Conservation (phyloP, 2,329 filamentous ascomycete genomes). For the Colletotrichum sp. region DNA sequence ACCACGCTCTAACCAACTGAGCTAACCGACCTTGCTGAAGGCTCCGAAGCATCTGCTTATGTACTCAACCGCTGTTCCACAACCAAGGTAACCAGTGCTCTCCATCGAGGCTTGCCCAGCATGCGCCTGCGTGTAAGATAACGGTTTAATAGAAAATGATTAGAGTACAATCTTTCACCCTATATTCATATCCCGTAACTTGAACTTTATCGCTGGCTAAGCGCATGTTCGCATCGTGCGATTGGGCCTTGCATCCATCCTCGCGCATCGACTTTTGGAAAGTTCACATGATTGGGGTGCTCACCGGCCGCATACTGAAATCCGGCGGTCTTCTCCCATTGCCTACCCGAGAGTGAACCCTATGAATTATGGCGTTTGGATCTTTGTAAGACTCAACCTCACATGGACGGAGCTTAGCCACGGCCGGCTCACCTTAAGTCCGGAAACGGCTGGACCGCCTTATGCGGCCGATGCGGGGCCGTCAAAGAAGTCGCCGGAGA, state of each 20-base stretch:
- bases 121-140: not conserved
- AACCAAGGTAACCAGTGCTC: no score
- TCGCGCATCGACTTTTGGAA: not conserved
- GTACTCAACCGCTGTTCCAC: accelerated
- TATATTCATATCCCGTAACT: accelerated
- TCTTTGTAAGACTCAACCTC: not conserved
- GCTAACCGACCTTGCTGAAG: not conserved
- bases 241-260: not conserved
- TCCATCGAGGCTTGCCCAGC: not conserved
- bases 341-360: not conserved
- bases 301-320: accelerated
- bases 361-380: not conserved
- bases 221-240: not conserved
- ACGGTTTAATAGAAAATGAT: not conserved
- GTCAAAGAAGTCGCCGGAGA: not conserved
- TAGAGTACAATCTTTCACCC: accelerated
- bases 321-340: accelerated
- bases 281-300: not conserved
- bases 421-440: not conserved
- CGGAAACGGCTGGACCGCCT: not conserved
- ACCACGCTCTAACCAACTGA: not conserved
- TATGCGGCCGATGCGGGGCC: not conserved
- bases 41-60: accelerated
- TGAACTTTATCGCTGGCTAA: accelerated
- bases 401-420: not conserved